phyloP scores from a whole-genome alignment of 148 eudicot species.

The Suaeda aralocaspica region DNA sequence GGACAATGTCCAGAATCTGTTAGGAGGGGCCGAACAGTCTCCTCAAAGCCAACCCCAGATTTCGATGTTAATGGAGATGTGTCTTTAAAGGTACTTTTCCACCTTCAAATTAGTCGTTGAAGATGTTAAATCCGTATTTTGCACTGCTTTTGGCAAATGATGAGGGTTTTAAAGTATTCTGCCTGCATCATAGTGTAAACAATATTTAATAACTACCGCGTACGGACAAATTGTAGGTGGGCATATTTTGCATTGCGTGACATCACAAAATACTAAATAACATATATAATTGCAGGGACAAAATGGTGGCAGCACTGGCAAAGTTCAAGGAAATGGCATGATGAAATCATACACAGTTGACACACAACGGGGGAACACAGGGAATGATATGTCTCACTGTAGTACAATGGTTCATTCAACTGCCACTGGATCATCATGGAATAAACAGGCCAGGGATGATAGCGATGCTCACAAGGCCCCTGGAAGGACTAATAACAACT shows the following conservation, averaged over 20 bases:
- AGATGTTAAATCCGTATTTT: no score
- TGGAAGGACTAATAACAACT: constrained; percentile 29
- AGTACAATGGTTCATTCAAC: constrained; percentile 63
- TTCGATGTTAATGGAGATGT: constrained; percentile 35
- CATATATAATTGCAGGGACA: constrained; percentile 31
- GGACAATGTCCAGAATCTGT: constrained; percentile 55
- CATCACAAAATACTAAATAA: neutral
- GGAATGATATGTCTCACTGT: constrained; percentile 45
- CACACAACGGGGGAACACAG: constrained; percentile 28
- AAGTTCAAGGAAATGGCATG: constrained; percentile 17
- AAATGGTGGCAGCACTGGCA: constrained; percentile 12
- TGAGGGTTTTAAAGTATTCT: no score
- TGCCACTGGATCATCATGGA: constrained; percentile 42
- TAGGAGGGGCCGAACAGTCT: constrained; percentile 38
- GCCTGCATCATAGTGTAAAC: no score
- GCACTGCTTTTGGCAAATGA: no score
- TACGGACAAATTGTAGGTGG: no score
- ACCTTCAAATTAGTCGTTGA: neutral
- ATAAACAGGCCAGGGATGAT: constrained; percentile 39
- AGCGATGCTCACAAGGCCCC: constrained; percentile 18
- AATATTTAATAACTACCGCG: no score
- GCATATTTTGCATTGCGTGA: neutral
- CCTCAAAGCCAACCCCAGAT: constrained; percentile 44
- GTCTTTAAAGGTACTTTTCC: constrained; percentile 23
- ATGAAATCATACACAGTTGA: constrained; percentile 24